Evolutionary conservation across 2,329 filamentous ascomycete genomes (phyloP).

Genomic region (Magnaporthales sp.): DNA sequence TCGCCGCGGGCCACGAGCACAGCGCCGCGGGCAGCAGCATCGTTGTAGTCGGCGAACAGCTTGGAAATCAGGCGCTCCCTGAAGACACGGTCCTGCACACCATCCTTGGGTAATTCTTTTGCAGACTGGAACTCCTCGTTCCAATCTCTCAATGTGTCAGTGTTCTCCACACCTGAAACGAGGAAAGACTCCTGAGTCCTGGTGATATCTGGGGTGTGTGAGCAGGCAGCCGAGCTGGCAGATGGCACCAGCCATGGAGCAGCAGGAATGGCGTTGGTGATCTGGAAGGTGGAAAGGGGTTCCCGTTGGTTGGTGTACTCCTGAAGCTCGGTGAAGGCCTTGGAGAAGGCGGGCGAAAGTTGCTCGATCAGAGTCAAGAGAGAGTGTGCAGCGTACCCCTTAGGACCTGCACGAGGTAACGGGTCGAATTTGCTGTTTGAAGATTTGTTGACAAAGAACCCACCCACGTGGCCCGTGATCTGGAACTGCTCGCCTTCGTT

Average conservation of each 20-base stretch:
- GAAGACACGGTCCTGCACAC: constrained; percentile 92
- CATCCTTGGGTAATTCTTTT: constrained; percentile 85
- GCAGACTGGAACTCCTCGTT: constrained; percentile 99
- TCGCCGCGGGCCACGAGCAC: constrained; percentile 89
- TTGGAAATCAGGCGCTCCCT: constrained; percentile 89
- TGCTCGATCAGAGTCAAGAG: constrained; percentile 70
- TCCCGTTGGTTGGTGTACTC: constrained; percentile 81
- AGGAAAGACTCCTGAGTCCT: constrained; percentile 90
- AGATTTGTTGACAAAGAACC: constrained; percentile 96
- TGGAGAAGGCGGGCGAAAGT: constrained; percentile 75
- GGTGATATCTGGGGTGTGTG: constrained; percentile 75
- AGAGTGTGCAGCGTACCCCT: constrained; percentile 74
- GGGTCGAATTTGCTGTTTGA: constrained; percentile 95
- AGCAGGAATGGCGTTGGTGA: constrained; percentile 87
- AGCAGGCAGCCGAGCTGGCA: constrained; percentile 51
- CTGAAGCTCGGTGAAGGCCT: constrained; percentile 68
- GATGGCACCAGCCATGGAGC: constrained; percentile 85
- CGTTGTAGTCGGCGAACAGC: constrained; percentile 95
- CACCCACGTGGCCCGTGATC: constrained; percentile 86
- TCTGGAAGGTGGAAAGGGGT: constrained; percentile 85
- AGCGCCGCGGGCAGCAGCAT: constrained; percentile 85
- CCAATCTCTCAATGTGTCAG: constrained; percentile 93
- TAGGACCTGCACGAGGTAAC: constrained; percentile 67
- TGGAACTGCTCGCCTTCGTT: constrained; percentile 93
- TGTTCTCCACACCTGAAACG: constrained; percentile 83